These are phyloP conservation scores for Calocybe indica DNA, from an alignment of 768 basidiomycete species.

Conservation along the genomic window DNA sequence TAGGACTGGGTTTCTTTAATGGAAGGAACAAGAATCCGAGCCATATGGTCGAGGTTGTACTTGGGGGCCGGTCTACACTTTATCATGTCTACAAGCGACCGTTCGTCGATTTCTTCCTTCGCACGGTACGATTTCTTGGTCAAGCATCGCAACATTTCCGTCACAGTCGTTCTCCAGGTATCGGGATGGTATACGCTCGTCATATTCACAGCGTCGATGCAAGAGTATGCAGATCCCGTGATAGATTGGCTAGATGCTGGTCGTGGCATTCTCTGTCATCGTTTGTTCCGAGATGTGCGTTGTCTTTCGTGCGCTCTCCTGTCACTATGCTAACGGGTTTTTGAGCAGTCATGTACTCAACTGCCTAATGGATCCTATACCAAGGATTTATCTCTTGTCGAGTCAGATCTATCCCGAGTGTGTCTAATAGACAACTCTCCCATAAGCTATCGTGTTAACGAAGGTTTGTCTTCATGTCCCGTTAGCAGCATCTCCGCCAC, in stretches of 20 bases:
- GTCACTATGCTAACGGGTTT: slow-evolving; percentile 4
- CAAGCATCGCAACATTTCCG: neutral
- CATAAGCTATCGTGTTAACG: slow-evolving; percentile 84
- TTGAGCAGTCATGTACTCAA: slow-evolving; percentile 79
- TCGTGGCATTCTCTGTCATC: slow-evolving; percentile 80
- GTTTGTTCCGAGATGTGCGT: slow-evolving; percentile 89
- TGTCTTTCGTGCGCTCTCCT: slow-evolving; percentile 4
- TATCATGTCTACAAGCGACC: slow-evolving; percentile 99
- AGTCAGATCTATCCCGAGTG: slow-evolving; percentile 85
- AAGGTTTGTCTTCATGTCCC: slow-evolving; percentile 51
- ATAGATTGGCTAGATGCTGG: slow-evolving; percentile 99
- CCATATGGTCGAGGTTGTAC: slow-evolving; percentile 89
- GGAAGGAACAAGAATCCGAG: slow-evolving; percentile 62
- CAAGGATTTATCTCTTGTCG: slow-evolving; percentile 86
- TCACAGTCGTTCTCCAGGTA: slow-evolving; percentile 51
- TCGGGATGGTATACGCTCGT: slow-evolving; percentile 98
- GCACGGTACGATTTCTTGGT: slow-evolving; percentile 51
- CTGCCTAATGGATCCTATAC: slow-evolving; percentile 91
- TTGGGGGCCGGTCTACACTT: slow-evolving; percentile 82
- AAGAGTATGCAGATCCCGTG: slow-evolving; percentile 98
- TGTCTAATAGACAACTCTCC: slow-evolving; percentile 97
- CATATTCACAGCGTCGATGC: slow-evolving; percentile 98
- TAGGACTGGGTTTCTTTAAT: slow-evolving; percentile 50
- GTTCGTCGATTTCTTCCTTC: slow-evolving; percentile 91
- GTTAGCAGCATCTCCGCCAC: slow-evolving; percentile 1